Base-by-base conservation (phyloP, 108 stramenopile species). In the Nitzschia palea region DNA sequence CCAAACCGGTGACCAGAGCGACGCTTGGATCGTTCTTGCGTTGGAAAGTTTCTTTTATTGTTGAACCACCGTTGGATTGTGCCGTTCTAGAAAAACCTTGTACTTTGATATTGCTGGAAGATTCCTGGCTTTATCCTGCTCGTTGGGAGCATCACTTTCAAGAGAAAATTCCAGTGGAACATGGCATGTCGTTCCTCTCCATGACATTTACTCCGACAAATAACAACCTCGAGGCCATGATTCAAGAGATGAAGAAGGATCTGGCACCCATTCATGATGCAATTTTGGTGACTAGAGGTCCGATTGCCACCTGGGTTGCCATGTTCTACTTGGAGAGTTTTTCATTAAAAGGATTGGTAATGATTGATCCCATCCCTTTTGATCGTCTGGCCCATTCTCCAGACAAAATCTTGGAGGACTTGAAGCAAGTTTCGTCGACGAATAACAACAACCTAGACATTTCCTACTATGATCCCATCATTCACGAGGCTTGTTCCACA, bases 361-460 rank as follows among this genome's bases (percentile, higher is more conserved):
- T 85, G 75, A 75, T 85, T 5, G 84, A 85, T 74, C 84, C 84
- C 22, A 51, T 84, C 23, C 50, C 44, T 14, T 43, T 81, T 26
- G 55, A 71, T 44, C 25, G 57, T 66, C 36, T 55, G 34, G 22
- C 22, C 8, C 9, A 14, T 51, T 8, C 14, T 51, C 44, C 32
- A 36, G 9, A 5, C 20, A 17, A 60, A 44, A 23, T 23, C 33
- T 22, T 22, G 20, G 25, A 22, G 1, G 23, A 6, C 2, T 26
- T 52, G 23, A 26, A 12, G 20, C n/a, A n/a, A n/a, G n/a, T n/a
- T n/a, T n/a, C n/a, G n/a, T n/a, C n/a, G n/a, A n/a, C n/a, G n/a
- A n/a, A n/a, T n/a, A n/a, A n/a, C n/a, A n/a, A n/a, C n/a, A n/a
- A n/a, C n/a, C n/a, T n/a, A n/a, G n/a, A n/a, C n/a, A 10, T 18